phyloP scores from a whole-genome alignment of 1,284 basidiomycete genomes.

The Malassezia psittaci region DNA sequence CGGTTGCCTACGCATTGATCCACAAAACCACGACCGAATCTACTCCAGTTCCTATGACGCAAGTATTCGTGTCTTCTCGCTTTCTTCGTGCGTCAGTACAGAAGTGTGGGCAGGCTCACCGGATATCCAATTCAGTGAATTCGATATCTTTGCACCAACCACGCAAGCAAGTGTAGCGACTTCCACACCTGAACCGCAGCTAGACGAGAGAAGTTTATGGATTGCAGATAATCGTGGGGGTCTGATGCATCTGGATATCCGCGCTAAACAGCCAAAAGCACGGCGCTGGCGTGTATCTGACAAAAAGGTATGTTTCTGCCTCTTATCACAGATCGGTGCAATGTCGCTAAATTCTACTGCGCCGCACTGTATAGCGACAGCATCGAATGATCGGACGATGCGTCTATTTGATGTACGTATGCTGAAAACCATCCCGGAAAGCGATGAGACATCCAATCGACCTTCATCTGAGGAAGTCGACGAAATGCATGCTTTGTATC shows the following conservation, averaged over 20 bases:
- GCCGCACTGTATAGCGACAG: slow-evolving; percentile 38
- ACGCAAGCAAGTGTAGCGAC: slow-evolving; percentile 26
- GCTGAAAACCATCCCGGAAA: slow-evolving; percentile 21
- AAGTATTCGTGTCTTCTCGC: slow-evolving; percentile 32
- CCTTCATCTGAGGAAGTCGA: slow-evolving; percentile 27
- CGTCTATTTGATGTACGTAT: slow-evolving; percentile 41
- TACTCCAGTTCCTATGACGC: slow-evolving; percentile 39
- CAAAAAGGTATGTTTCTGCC: slow-evolving; percentile 24
- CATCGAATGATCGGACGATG: slow-evolving; percentile 38
- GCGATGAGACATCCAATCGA: slow-evolving; percentile 24
- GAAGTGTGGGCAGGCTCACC: slow-evolving; percentile 31
- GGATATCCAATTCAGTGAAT: slow-evolving; percentile 36
- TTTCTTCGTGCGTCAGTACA: slow-evolving; percentile 20
- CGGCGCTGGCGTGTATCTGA: slow-evolving; percentile 43
- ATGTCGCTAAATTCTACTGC: slow-evolving; percentile 33
- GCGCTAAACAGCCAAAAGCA: slow-evolving; percentile 18
- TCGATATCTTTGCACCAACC: slow-evolving; percentile 37
- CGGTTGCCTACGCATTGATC: slow-evolving; percentile 41
- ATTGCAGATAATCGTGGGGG: slow-evolving; percentile 44
- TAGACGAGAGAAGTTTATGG: slow-evolving; percentile 39
- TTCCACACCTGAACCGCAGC: slow-evolving; percentile 21
- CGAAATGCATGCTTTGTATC: slow-evolving; percentile 19
- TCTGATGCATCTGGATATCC: slow-evolving; percentile 34
- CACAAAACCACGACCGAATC: slow-evolving; percentile 23
- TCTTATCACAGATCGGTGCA: slow-evolving; percentile 29